Percentiles rank a stretch among this genome's conserved stretches.
Evolutionary conservation across 495 filamentous ascomycete species (phyloP).

Genomic region (Daldinia bambusicola): DNA sequence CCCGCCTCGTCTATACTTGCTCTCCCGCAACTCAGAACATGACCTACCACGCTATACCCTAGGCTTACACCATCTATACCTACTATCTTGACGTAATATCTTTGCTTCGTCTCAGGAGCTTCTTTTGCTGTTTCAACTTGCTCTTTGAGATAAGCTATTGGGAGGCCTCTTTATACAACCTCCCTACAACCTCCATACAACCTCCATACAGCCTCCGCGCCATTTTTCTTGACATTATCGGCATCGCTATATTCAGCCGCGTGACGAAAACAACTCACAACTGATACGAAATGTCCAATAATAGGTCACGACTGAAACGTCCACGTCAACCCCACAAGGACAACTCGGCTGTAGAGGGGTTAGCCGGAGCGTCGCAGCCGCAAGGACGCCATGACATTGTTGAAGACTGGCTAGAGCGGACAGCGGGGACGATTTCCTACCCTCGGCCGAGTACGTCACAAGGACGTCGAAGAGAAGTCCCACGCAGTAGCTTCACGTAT

Average conservation of each 20-base stretch:
- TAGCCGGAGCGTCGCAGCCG: constrained; percentile 28
- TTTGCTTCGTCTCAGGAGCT: constrained; percentile 44
- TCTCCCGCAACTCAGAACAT: constrained; percentile 15
- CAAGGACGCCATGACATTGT: constrained; percentile 43
- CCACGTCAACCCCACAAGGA: constrained; percentile 14
- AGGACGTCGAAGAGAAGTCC: constrained; percentile 21
- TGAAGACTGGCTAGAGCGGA: constrained; percentile 52
- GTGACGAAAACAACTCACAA: constrained; percentile 14
- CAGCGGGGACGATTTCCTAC: constrained; percentile 38
- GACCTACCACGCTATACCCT: constrained; percentile 18
- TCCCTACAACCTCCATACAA: constrained; percentile 7
- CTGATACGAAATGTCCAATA: constrained; percentile 26
- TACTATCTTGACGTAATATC: constrained; percentile 5
- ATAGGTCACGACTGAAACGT: constrained; percentile 34
- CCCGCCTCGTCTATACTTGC: constrained; percentile 33
- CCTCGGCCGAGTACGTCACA: constrained; percentile 26
- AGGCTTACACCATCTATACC: constrained; percentile 18
- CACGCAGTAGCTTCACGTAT: constrained; percentile 12
- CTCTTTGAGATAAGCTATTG: constrained; percentile 39
- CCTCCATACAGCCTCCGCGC: constrained; percentile 24
- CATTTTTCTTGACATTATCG: constrained; percentile 41
- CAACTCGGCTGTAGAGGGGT: constrained; percentile 18
- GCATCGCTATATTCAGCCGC: constrained; percentile 26
- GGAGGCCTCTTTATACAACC: constrained; percentile 30
- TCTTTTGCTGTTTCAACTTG: constrained; percentile 36